Percentiles rank a stretch among this genome's conserved stretches.
phyloP scores from a whole-genome alignment of 495 filamentous ascomycete species.

The Penicillium simplicissimum region DNA sequence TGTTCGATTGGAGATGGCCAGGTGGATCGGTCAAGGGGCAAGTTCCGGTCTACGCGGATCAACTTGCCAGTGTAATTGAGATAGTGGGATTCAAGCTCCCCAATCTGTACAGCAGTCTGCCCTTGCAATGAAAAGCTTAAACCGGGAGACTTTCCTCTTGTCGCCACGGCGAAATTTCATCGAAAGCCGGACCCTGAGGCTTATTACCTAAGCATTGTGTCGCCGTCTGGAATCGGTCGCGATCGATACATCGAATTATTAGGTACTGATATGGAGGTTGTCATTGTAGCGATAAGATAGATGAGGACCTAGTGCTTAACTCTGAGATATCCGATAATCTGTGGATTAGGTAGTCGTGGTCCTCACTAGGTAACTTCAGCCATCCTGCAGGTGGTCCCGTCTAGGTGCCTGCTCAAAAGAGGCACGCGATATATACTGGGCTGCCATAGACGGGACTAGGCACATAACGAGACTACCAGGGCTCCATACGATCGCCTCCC shows the following conservation, averaged over 20 bases:
- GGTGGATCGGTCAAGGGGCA: not conserved
- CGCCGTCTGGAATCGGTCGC: not conserved
- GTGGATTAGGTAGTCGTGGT: too few relatives aligned
- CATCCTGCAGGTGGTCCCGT: too few relatives aligned
- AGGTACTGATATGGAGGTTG: not conserved
- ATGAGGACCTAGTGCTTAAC: not conserved
- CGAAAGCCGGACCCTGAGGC: slow-evolving; percentile 12
- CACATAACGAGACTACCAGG: too few relatives aligned
- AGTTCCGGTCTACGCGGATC: not conserved
- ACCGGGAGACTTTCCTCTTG: slow-evolving; percentile 6
- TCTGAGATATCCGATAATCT: too few relatives aligned
- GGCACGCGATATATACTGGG: too few relatives aligned
- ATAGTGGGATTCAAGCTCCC: not conserved
- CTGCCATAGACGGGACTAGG: too few relatives aligned
- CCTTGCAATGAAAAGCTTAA: not conserved
- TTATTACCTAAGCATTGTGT: slow-evolving; percentile 28
- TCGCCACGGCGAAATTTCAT: slow-evolving; percentile 30
- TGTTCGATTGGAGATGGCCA: slow-evolving; percentile 7
- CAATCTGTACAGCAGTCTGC: not conserved
- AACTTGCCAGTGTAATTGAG: not conserved
- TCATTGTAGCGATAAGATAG: not conserved
- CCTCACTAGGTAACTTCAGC: too few relatives aligned
- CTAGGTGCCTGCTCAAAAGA: too few relatives aligned
- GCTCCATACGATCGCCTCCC: too few relatives aligned
- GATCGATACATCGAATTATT: not conserved